Evolutionary conservation across 1,284 basidiomycete genomes (phyloP).

Genomic region (Flammula alnicola): DNA sequence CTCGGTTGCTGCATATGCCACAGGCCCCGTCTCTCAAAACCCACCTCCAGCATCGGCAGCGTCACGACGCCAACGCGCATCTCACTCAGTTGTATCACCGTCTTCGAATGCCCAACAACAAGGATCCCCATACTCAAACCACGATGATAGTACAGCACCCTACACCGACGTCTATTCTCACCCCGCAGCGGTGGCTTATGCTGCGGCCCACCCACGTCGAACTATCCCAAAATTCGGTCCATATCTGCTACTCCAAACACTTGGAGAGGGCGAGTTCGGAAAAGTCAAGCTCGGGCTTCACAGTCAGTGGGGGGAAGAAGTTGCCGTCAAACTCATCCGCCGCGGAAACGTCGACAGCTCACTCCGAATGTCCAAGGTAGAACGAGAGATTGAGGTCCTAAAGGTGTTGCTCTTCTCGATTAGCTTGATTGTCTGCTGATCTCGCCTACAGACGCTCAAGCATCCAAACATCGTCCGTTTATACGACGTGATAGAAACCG

Average conservation of each 20-base stretch:
- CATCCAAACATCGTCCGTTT: slow-evolving; percentile 99
- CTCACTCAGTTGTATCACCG: slow-evolving; percentile 43
- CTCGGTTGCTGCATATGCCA: slow-evolving; percentile 26
- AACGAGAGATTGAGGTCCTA: slow-evolving; percentile 96
- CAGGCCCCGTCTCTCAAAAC: slow-evolving; percentile 27
- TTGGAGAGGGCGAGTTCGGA: slow-evolving; percentile 99
- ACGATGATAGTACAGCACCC: slow-evolving; percentile 36
- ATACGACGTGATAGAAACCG: slow-evolving; percentile 99
- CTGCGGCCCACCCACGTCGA: slow-evolving; percentile 81
- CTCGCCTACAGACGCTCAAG: slow-evolving; percentile 73
- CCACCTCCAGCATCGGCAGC: slow-evolving; percentile 28
- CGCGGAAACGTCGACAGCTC: slow-evolving; percentile 90
- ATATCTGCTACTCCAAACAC: slow-evolving; percentile 92
- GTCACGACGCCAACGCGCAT: slow-evolving; percentile 43
- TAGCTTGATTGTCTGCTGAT: slow-evolving; percentile 9
- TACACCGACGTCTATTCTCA: slow-evolving; percentile 81
- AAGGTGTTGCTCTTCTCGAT: slow-evolving; percentile 55
- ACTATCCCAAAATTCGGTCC: slow-evolving; percentile 93
- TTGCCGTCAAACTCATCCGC: slow-evolving; percentile 98
- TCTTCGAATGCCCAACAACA: slow-evolving; percentile 27
- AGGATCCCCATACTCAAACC: slow-evolving; percentile 20
- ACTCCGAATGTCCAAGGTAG: slow-evolving; percentile 92
- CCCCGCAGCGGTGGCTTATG: slow-evolving; percentile 86
- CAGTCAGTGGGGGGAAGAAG: slow-evolving; percentile 94
- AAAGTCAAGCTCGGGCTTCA: slow-evolving; percentile 99